These are phyloP conservation scores for Syncephalastrum monosporum DNA, from an alignment of 371 early-diverging fungal genomes.

Conservation along the genomic window DNA sequence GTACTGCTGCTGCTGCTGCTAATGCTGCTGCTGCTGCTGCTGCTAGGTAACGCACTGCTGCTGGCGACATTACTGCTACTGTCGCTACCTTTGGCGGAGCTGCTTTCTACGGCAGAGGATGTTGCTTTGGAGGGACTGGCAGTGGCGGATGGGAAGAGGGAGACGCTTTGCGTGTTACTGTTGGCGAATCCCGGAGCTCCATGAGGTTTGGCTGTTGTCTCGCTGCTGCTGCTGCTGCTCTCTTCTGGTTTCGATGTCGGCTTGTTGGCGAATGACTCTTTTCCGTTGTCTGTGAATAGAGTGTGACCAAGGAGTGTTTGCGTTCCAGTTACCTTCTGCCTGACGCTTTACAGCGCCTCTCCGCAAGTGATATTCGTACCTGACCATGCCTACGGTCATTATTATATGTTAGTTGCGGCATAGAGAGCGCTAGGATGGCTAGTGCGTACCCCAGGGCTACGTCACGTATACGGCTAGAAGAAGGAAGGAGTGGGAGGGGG, in stretches of 20 bases:
- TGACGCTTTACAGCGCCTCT: neutral
- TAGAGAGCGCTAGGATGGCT: no score
- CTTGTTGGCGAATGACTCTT: no score
- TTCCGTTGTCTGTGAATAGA: no score
- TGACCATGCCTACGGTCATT: neutral
- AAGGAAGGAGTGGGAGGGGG: slow-evolving; percentile 1
- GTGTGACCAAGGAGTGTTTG: no score
- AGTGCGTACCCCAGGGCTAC: no score
- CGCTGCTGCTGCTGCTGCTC: no score
- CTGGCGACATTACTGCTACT: neutral
- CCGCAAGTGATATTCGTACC: slow-evolving; percentile 2
- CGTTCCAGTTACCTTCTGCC: slow-evolving; percentile 1
- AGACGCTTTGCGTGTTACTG: neutral
- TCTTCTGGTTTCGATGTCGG: no score
- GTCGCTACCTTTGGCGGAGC: neutral
- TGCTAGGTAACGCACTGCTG: neutral
- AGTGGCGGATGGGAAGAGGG: slow-evolving; percentile 5
- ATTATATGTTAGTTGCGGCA: no score
- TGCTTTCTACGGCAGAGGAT: neutral
- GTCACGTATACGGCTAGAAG: no score
- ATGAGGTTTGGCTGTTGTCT: no score
- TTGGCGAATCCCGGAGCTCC: no score
- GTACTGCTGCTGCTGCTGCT: neutral
- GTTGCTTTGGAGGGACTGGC: neutral
- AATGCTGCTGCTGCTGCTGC: neutral